phyloP scores from a whole-genome alignment of 192 early-diverging fungal species.

The Coemansia sp. region DNA sequence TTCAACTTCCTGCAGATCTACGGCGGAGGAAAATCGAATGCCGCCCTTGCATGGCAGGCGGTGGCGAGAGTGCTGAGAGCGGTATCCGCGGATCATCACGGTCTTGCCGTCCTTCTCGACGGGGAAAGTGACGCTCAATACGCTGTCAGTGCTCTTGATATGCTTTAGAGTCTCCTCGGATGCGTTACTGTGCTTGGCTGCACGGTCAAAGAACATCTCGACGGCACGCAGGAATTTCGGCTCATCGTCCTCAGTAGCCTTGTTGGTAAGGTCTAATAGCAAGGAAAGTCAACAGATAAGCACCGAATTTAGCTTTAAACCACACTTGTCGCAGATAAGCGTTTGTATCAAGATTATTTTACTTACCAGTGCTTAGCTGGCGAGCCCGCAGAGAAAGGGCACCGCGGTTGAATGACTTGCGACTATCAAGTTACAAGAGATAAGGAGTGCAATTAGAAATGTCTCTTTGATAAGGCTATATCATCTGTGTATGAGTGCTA shows the following conservation, averaged over 20 bases:
- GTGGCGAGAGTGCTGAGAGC: constrained; percentile 85
- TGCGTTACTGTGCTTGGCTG: constrained; percentile 68
- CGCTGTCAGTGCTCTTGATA: constrained; percentile 72
- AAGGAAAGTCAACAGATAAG: neutral
- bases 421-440: neutral
- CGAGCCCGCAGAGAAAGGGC: constrained; percentile 2
- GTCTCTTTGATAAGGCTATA: neutral
- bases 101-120: constrained; percentile 70
- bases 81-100: constrained; percentile 76
- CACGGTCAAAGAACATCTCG: constrained; percentile 72
- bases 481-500: neutral
- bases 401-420: neutral
- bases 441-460: constrained; percentile 4
- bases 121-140: constrained; percentile 78
- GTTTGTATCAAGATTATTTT: neutral
- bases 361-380: constrained; percentile 9
- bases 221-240: constrained; percentile 75
- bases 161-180: constrained; percentile 63
- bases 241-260: constrained; percentile 66
- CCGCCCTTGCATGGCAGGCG: constrained; percentile 81
- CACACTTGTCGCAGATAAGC: constrained; percentile 22
- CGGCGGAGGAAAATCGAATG: constrained; percentile 77
- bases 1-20: constrained; percentile 82
- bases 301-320: constrained; percentile 6
- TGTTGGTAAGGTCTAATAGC: constrained; percentile 27